phyloP scores from a whole-genome alignment of 306 rosid genomes.

The Lathyrus aphaca region DNA sequence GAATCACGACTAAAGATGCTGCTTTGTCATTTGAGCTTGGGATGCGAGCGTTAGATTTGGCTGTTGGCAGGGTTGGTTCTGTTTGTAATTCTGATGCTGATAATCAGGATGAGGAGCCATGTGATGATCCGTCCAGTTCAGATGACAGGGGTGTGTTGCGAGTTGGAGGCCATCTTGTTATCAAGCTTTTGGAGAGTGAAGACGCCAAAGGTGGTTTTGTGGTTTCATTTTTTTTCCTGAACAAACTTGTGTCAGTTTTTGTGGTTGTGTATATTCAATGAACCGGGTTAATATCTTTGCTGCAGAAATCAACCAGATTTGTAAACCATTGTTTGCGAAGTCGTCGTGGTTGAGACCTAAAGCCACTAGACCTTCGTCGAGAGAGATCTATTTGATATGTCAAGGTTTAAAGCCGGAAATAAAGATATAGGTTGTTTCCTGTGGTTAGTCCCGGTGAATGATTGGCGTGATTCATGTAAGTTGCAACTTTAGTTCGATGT shows the following conservation, averaged over 20 bases:
- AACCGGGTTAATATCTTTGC: slow-evolving; percentile 7
- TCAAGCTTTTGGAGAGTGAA: slow-evolving; percentile 91
- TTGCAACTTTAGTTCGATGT: background rate
- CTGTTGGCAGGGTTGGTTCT: slow-evolving; percentile 64
- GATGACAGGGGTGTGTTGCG: slow-evolving; percentile 57
- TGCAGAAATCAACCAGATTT: slow-evolving; percentile 70
- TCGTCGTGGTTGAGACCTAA: slow-evolving; percentile 89
- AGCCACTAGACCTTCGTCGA: slow-evolving; percentile 89
- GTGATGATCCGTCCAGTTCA: slow-evolving; percentile 32
- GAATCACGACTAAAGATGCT: slow-evolving; percentile 82
- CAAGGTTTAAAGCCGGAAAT: slow-evolving; percentile 60
- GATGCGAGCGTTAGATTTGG: slow-evolving; percentile 78
- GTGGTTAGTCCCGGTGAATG: background rate
- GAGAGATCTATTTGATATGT: slow-evolving; percentile 92
- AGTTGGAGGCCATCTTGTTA: slow-evolving; percentile 74
- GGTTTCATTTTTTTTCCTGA: background rate
- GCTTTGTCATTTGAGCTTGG: slow-evolving; percentile 82
- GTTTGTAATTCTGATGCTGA: slow-evolving; percentile 35
- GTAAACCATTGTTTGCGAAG: slow-evolving; percentile 79
- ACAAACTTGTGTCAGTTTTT: slow-evolving; percentile 1
- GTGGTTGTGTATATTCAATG: background rate
- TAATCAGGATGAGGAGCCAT: slow-evolving; percentile 37
- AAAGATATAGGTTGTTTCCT: slow-evolving; percentile 36
- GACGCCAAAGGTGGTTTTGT: slow-evolving; percentile 66
- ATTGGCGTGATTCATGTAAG: slow-evolving; percentile 3